Evolutionary conservation across 1,284 basidiomycete genomes (phyloP), one percentile per base, ranked within the genome.

Genomic region (Cryptococcus sp.): DNA sequence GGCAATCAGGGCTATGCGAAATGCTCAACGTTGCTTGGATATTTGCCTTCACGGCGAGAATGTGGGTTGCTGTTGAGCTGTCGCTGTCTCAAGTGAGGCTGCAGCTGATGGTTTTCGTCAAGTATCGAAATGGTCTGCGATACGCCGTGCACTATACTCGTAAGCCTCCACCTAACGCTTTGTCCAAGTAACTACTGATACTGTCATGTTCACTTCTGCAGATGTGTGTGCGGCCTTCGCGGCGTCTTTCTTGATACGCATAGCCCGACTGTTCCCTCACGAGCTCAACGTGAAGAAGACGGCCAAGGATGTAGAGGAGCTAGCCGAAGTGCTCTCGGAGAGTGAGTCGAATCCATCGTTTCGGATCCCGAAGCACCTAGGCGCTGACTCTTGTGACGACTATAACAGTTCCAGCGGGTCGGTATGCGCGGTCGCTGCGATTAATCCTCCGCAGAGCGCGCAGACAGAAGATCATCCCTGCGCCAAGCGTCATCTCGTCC

Each of bases 171-270:
- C n/a, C 42, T 17, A n/a, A 35, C 8, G 30, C 16, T 38, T 52
- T 17, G 35, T 57, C 40, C 27, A 35, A 23, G 13, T 47, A 42
- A 16, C 22, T 8, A 35, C 30, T 35, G 2, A 35, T 35, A 10
- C 13, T n/a, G 30, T 35, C 30, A 13, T 35, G 4, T 65, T 45
- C 55, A 20, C 70, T 41, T 49, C 20, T 70, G 90, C 90, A 8
- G 91, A 95, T 73, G 90, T 90, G 48, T 91, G 91, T 41, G 93
- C 93, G 2, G 93, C 92, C 0, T 96, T 96, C 77, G 86, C 90
- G 20, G 92, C 91, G 16, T 90, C 91, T 4, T 90, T 95, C 76
- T 80, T 95, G 58, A 83, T 96, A 57, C 88, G 93, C 48, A 82
- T 95, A 45, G 86, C 86, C 43, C 85, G 92, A 15, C 81, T 95